These are phyloP conservation scores for Cubamyces lactineus DNA, from an alignment of 768 basidiomycete species.

Conservation along the genomic window DNA sequence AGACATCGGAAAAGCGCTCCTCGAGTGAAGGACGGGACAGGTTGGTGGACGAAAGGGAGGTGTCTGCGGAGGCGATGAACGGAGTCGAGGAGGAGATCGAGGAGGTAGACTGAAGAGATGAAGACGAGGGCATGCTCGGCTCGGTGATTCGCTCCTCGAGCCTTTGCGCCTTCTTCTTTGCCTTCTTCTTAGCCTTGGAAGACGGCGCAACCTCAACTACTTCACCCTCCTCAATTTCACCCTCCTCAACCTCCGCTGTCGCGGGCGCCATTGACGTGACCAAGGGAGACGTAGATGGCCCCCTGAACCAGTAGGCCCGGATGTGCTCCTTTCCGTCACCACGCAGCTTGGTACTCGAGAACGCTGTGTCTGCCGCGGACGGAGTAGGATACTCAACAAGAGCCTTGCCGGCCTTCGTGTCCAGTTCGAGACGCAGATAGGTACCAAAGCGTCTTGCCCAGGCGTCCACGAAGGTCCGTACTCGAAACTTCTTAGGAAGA, in stretches of 20 bases:
- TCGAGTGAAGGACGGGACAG: neutral
- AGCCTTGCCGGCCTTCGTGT: constrained; percentile 29
- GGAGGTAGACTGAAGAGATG: neutral
- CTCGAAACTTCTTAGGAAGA: constrained; percentile 33
- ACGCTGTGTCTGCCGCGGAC: constrained; percentile 26
- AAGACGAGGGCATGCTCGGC: neutral
- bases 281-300: neutral
- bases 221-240: constrained; percentile 34
- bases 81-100: neutral
- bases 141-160: constrained; percentile 10
- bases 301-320: constrained; percentile 33
- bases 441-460: constrained; percentile 29
- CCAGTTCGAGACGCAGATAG: constrained; percentile 22
- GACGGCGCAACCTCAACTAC: constrained; percentile 1
- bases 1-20: constrained; percentile 13
- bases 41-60: neutral
- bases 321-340: constrained; percentile 35
- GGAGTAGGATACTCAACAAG: constrained; percentile 31
- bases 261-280: neutral
- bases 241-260: constrained; percentile 31
- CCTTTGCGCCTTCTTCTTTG: constrained; percentile 20
- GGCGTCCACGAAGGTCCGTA: constrained; percentile 22
- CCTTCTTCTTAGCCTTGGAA: constrained; percentile 20
- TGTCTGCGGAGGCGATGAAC: neutral
- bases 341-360: constrained; percentile 24